Base-by-base conservation (phyloP, 768 basidiomycete genomes). In the Lactarius tabidus region DNA sequence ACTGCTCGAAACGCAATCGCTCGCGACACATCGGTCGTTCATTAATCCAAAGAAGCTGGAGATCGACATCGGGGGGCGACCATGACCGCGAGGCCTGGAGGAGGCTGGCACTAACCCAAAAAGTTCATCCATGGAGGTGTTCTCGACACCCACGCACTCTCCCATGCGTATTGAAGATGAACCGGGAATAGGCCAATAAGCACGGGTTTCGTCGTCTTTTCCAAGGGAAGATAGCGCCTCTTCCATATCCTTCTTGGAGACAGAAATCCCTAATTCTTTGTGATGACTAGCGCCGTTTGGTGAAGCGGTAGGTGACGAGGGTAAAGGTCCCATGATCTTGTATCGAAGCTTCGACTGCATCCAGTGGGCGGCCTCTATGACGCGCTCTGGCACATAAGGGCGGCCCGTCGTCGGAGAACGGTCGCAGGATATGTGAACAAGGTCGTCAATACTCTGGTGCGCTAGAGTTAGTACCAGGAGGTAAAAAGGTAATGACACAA, bases 351-450 rank as follows among this genome's bases (percentile, higher is more conserved):
- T 66, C 2, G 89, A 86, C 64, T 89, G 86, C 31, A 78, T 79
- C 94, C 94, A 98, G 67, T 88, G 86, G 1, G 93, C 88, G 0
- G 85, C 80, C 72, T 95, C 90, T 8, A 96, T 74, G 8, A 86
- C 78, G 2, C 80, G 71, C 38, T 88, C 76, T 0, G 91, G 83
- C 4, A 90, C 90, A 72, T 85, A 95, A 0, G 86, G 82, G 18
- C 79, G 80, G 4, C 83, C 80, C 0, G 90, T 93, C 0, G 81
- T 80, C 0, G 89, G 87, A 28, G 91, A 95, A 39, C 85, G 77
- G 70, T 96, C 91, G 60, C 80, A 79, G 15, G 91, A 88, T 51
- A 95, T 86, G 23, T 76, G 72, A 45, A 91, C 84, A 35, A 96
- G 79, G 72, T 95, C 90, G 29, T 95, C 93, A 72, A 90, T 84